Evolutionary conservation across 2,329 filamentous ascomycete species (phyloP), one percentile per base, ranked within the genome.

Genomic region (Dothistroma pini): DNA sequence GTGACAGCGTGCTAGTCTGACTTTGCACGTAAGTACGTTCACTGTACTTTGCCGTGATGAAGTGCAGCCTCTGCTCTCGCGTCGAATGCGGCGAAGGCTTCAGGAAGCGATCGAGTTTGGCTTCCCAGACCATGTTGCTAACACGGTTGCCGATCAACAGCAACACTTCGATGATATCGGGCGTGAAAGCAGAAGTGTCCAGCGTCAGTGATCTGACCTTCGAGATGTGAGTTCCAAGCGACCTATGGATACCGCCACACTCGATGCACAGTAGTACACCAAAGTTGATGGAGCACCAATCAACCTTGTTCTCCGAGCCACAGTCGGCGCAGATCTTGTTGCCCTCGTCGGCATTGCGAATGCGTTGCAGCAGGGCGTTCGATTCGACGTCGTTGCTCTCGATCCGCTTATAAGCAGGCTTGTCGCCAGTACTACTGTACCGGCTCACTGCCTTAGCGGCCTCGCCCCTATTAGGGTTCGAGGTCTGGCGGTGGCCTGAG

Each of bases 241-340:
- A 97, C 48, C 95, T 87, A 76, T 99, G 95, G 63, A 99, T 97
- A 65, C 95, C 95, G 73, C 93, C 96, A 77, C 95, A 99, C 76
- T 99, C 93, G 73, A 97, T 97, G 78, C 95, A 99, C 21, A 99
- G 84, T 57, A 99, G 88, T 62, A 99, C 96, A 51, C 91, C 95
- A 4, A 99, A 83, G 71, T 99, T 99, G 77, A 99, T 96, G 0
- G 95, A 97, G 31, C 97, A 95, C 95, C 95, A 99, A 76, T 99
- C 95, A 22, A 96, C 93, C 78, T 97, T 97, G 71, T 87, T 85
- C 35, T 89, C 89, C 8, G 92, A 96, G 11, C 91, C 90, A 72
- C 95, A 99, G 75, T 99, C 95, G 16, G 95, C 95, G 74, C 95
- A 99, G 84, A 89, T 90, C 68, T 86, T 89, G 76, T 99, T 99